Evolutionary conservation across 495 filamentous ascomycete genomes (phyloP).

Genomic region (Neurospora cerealis): DNA sequence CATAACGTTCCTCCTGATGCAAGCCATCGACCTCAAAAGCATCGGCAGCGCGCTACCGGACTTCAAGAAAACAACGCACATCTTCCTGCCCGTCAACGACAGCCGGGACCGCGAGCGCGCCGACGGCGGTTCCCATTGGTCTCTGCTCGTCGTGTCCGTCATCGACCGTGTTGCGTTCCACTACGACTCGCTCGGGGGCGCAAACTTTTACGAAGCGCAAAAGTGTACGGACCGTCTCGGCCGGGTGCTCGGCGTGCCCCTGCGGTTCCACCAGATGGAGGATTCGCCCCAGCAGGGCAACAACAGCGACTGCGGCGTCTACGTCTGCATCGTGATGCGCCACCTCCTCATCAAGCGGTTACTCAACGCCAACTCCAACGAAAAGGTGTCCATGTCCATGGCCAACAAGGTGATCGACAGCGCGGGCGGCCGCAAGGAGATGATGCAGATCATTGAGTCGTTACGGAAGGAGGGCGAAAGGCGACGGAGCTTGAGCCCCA

Average conservation of each 20-base stretch:
- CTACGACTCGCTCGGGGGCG: conserved; percentile 80
- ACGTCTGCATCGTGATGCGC: conserved; percentile 89
- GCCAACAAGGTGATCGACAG: conserved; percentile 72
- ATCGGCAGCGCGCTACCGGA: conserved; percentile 69
- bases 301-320: conserved; percentile 87
- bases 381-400: conserved; percentile 93
- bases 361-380: conserved; percentile 59
- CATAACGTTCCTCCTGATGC: conserved; percentile 89
- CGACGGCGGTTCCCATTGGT: conserved; percentile 94
- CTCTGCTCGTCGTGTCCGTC: conserved; percentile 76
- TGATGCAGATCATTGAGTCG: conserved; percentile 74
- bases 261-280: conserved; percentile 65
- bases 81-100: conserved; percentile 96
- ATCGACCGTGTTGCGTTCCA: conserved; percentile 91
- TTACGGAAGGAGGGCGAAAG: conserved; percentile 75
- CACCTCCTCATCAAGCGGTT: conserved; percentile 75
- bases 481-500: conserved; percentile 36
- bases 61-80: conserved; percentile 75
- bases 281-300: conserved; percentile 92
- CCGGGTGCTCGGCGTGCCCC: conserved; percentile 50
- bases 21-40: conserved; percentile 63
- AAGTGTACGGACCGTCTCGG: conserved; percentile 56
- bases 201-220: conserved; percentile 64
- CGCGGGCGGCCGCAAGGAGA: conserved; percentile 65
- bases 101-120: conserved; percentile 60